Evolutionary conservation across 495 filamentous ascomycete genomes (phyloP).

Genomic region (Jackrogersella minutella): DNA sequence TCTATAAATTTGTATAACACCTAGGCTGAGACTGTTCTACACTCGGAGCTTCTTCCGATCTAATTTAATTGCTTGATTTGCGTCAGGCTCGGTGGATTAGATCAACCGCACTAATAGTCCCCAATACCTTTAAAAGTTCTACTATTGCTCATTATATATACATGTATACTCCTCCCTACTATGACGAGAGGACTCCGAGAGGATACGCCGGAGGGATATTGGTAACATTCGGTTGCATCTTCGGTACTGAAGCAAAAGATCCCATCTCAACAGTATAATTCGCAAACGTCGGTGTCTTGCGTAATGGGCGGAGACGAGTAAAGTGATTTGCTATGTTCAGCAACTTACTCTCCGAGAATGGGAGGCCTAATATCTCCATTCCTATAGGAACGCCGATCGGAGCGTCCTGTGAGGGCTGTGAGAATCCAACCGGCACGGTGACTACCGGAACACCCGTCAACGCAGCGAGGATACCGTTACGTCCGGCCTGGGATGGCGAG

Average conservation of each 20-base stretch:
- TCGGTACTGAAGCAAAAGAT: constrained; percentile 51
- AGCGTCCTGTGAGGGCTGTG: constrained; percentile 54
- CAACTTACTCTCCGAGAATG: constrained; percentile 61
- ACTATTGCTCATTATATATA: constrained; percentile 1
- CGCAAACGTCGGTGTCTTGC: constrained; percentile 56
- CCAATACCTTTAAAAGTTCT: neutral
- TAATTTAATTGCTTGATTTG: neutral
- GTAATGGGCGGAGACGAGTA: constrained; percentile 49
- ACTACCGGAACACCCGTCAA: constrained; percentile 70
- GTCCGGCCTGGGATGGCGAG: constrained; percentile 59
- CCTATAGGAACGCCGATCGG: constrained; percentile 67
- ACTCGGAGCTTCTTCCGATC: neutral
- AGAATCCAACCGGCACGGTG: constrained; percentile 61
- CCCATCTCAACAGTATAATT: constrained; percentile 45
- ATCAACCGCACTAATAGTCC: constrained; percentile 16
- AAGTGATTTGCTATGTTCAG: constrained; percentile 56
- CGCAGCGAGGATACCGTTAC: constrained; percentile 72
- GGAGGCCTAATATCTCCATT: constrained; percentile 68
- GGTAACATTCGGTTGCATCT: constrained; percentile 47
- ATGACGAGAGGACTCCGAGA: constrained; percentile 43
- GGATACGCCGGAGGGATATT: constrained; percentile 59
- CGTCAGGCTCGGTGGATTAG: constrained; percentile 12
- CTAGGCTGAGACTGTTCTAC: constrained; percentile 20
- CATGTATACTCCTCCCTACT: neutral
- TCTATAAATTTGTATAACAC: constrained; percentile 11